phyloP scores from a whole-genome alignment of 2,329 filamentous ascomycete genomes.

The Scorias spongiosa region DNA sequence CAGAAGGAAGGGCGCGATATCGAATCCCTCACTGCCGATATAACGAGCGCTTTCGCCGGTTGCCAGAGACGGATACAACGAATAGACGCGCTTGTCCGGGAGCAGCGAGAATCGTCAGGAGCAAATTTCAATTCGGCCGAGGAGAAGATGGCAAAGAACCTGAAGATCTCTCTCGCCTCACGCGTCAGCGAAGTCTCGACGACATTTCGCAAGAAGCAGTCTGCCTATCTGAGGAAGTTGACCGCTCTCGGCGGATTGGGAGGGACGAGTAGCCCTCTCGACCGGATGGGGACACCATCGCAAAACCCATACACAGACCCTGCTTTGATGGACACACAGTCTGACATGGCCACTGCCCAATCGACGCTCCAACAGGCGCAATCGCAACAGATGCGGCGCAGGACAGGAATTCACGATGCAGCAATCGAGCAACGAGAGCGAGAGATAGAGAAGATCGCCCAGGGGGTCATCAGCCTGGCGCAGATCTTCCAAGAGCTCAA shows the following conservation, averaged over 20 bases:
- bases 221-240: conserved; percentile 65
- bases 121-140: conserved; percentile 66
- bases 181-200: conserved; percentile 86
- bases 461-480: conserved; percentile 91
- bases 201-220: conserved; percentile 91
- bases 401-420: conserved; percentile 57
- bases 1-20: conserved; percentile 78
- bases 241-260: conserved; percentile 29
- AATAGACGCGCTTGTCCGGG: conserved; percentile 74
- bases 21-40: conserved; percentile 74
- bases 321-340: conserved; percentile 81
- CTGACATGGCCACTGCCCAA: conserved; percentile 83
- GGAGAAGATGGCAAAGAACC: conserved; percentile 90
- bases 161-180: conserved; percentile 79
- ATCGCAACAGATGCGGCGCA: conserved; percentile 40
- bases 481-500: conserved; percentile 96
- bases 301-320: conserved; percentile 65
- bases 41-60: conserved; percentile 76
- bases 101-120: conserved; percentile 47
- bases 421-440: conserved; percentile 82
- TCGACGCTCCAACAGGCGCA: conserved; percentile 71
- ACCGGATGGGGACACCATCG: conserved; percentile 31
- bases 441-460: conserved; percentile 95
- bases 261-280: conserved; percentile 27
- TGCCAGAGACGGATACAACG: conserved; percentile 81